These are phyloP conservation scores for Ligustrum vulgare DNA, from an alignment of 257 asterid genomes.

Conservation along the genomic window DNA sequence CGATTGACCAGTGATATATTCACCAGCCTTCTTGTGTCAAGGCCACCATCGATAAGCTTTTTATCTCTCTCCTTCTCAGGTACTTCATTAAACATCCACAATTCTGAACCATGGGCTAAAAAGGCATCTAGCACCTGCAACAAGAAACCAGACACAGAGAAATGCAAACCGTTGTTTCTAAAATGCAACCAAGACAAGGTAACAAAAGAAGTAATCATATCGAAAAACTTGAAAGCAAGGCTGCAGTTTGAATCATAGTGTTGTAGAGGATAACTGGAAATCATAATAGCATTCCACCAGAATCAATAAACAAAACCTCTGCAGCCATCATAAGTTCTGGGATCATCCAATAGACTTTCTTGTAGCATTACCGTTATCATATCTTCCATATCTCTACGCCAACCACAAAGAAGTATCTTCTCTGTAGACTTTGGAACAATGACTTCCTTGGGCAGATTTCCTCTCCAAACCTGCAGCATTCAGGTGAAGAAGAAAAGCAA, in stretches of 20 bases:
- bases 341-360: constrained; percentile 38
- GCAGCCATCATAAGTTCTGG: constrained; percentile 33
- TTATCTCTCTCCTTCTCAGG: constrained; percentile 68
- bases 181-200: constrained; percentile 7
- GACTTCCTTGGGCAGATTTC: constrained; percentile 67
- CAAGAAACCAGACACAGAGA: constrained; percentile 12
- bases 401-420: constrained; percentile 89
- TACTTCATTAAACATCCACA: constrained; percentile 96
- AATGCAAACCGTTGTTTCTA: constrained; percentile 6
- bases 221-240: constrained; percentile 28
- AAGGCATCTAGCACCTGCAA: constrained; percentile 84
- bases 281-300: constrained; percentile 29
- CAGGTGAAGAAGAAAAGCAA: constrained; percentile 67
- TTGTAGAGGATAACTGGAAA: constrained; percentile 27
- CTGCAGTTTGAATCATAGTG: constrained; percentile 23
- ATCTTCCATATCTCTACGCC: constrained; percentile 97
- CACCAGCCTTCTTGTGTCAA: constrained; percentile 61
- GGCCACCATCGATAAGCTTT: constrained; percentile 84
- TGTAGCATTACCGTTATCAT: constrained; percentile 74
- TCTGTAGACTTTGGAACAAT: constrained; percentile 62
- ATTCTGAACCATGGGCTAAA: constrained; percentile 75
- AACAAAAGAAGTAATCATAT: constrained; percentile 17
- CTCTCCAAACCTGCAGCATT: constrained; percentile 78
- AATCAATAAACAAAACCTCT: constrained; percentile 30
- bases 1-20: constrained; percentile 74